Conservation (phyloP, 176 grass and related monocot species). For the Lolium multiflorum region DNA sequence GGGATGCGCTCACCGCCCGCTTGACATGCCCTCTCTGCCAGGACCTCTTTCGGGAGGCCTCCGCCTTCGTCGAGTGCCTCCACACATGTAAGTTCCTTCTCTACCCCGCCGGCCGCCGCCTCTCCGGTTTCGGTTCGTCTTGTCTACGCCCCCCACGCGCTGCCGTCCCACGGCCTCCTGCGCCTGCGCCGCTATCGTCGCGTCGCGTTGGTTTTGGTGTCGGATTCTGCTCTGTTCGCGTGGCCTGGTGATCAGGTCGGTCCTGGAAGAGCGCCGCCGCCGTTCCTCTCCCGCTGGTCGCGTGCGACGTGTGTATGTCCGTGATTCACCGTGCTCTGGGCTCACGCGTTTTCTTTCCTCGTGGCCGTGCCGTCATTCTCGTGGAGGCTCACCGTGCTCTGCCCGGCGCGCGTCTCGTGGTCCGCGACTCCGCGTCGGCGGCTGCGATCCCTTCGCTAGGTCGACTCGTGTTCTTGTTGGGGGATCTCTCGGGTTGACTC, state of each 20-base stretch:
- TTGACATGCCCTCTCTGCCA: slow-evolving; percentile 83
- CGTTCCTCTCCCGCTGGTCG: background rate
- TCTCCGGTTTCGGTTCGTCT: no score
- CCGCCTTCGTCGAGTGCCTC: slow-evolving; percentile 35
- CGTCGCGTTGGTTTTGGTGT: background rate
- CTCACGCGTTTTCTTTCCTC: background rate
- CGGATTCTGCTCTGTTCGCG: slow-evolving; percentile 19
- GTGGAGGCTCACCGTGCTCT: background rate
- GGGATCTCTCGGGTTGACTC: background rate
- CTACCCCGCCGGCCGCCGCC: no score
- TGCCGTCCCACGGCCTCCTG: no score
- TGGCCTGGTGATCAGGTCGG: background rate
- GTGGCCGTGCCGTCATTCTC: background rate
- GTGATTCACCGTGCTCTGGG: background rate
- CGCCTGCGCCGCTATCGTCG: background rate
- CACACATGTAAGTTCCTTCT: no score
- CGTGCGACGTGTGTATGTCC: background rate
- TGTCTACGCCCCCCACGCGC: no score
- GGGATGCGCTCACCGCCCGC: slow-evolving; percentile 51
- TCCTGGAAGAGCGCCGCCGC: slow-evolving; percentile 7
- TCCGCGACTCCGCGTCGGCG: background rate
- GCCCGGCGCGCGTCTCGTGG: background rate
- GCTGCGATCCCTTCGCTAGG: background rate
- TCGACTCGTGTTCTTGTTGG: background rate
- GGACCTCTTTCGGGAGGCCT: no score